Evolutionary conservation across 306 rosid genomes (phyloP).

Genomic region (Lupinus albus): DNA sequence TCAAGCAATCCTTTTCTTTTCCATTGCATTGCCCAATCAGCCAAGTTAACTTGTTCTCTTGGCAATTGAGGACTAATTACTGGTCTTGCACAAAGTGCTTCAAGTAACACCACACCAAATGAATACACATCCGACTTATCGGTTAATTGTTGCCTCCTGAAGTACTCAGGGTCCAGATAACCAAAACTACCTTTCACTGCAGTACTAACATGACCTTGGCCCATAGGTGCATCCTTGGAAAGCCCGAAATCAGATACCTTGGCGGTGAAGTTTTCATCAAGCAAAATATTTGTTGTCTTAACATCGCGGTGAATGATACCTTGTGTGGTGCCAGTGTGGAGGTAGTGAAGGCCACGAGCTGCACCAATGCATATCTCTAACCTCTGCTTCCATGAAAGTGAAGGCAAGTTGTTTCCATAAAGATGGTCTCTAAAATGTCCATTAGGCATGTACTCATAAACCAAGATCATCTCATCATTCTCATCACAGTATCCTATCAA

Average conservation of each 20-base stretch:
- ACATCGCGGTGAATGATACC: slow-evolving; percentile 57
- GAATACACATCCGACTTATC: slow-evolving; percentile 52
- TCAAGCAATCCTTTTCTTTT: slow-evolving; percentile 47
- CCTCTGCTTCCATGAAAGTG: slow-evolving; percentile 47
- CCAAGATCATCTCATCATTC: slow-evolving; percentile 47
- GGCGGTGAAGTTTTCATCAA: slow-evolving; percentile 47
- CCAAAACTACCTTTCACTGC: slow-evolving; percentile 55
- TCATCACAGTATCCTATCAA: slow-evolving; percentile 51
- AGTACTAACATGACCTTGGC: slow-evolving; percentile 49
- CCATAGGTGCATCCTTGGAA: slow-evolving; percentile 48
- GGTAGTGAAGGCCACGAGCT: slow-evolving; percentile 53
- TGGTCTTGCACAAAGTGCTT: slow-evolving; percentile 48
- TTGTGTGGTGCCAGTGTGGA: slow-evolving; percentile 51
- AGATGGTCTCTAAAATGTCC: slow-evolving; percentile 50
- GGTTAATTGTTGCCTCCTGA: slow-evolving; percentile 47
- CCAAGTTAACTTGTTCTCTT: slow-evolving; percentile 52
- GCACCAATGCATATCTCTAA: slow-evolving; percentile 50
- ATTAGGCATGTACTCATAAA: slow-evolving; percentile 51
- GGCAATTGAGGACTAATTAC: slow-evolving; percentile 47
- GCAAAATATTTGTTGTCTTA: slow-evolving; percentile 49
- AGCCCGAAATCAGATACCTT: slow-evolving; percentile 53
- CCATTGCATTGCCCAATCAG: slow-evolving; percentile 54
- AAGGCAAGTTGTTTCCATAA: slow-evolving; percentile 44
- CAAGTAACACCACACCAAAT: slow-evolving; percentile 50
- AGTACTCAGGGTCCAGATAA: slow-evolving; percentile 50